A percentile compares a stretch with the other conserved stretches of the same genome.
Conservation (phyloP, 164 flowering plant genomes). For the Taxillus chinensis region DNA sequence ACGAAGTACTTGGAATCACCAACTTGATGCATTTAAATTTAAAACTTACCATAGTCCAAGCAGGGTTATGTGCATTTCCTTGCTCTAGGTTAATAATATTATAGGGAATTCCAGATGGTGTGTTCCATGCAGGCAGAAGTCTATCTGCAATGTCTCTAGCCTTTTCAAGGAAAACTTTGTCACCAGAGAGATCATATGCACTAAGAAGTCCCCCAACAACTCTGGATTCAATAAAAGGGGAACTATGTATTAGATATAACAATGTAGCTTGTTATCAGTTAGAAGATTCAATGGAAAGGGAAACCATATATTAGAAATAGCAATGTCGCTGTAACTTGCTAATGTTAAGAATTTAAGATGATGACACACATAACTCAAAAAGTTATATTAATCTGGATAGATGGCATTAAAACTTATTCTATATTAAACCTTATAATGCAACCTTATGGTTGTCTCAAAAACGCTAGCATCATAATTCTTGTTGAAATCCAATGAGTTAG, state of each 20-base stretch:
- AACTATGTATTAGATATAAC: not conserved
- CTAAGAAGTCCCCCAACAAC: slow-evolving; percentile 99
- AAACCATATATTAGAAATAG: no score
- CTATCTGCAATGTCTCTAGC: slow-evolving; percentile 92
- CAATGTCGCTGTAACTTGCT: no score
- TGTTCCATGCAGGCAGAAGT: slow-evolving; percentile 95
- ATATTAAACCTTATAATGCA: slow-evolving; percentile 69
- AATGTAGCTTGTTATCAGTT: no score
- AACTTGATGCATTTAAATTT: not conserved
- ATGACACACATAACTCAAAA: not conserved
- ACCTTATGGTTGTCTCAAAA: slow-evolving; percentile 99
- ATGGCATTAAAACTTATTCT: slow-evolving; percentile 14
- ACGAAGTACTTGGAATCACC: no score
- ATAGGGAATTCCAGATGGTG: slow-evolving; percentile 87
- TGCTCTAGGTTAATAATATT: slow-evolving; percentile 70
- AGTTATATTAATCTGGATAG: not conserved
- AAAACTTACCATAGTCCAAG: slow-evolving; percentile 84
- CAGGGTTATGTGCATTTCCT: slow-evolving; percentile 77
- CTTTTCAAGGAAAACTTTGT: slow-evolving; percentile 81
- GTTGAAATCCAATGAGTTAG: slow-evolving; percentile 84
- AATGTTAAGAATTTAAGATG: no score
- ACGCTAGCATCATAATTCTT: slow-evolving; percentile 93
- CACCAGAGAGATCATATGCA: slow-evolving; percentile 90
- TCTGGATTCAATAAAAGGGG: slow-evolving; percentile 31
- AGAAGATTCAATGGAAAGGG: no score